These are phyloP conservation scores for Russula sp. DNA, from an alignment of 768 basidiomycete genomes.

Conservation along the genomic window DNA sequence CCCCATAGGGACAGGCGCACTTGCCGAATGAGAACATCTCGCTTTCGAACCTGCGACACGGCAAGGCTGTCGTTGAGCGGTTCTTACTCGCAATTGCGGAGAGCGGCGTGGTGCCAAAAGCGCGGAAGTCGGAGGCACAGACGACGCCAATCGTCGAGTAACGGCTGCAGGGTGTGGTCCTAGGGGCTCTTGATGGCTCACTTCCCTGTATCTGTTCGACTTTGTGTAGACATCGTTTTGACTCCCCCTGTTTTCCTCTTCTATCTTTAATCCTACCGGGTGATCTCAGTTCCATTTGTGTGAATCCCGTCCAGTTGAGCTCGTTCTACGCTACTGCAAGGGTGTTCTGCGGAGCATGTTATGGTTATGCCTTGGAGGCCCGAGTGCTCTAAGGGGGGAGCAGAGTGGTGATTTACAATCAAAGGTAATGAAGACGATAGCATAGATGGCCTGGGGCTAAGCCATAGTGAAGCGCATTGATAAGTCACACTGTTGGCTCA, in stretches of 20 bases:
- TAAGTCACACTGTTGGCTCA: too few species aligned
- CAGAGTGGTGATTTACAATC: too few species aligned
- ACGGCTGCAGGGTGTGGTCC: not conserved
- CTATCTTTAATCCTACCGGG: too few species aligned
- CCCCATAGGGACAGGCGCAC: constrained; percentile 77
- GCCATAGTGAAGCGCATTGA: too few species aligned
- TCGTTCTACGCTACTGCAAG: too few species aligned
- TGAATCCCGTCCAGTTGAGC: too few species aligned
- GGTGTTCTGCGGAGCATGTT: too few species aligned
- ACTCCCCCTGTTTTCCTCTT: not conserved
- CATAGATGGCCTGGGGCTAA: too few species aligned
- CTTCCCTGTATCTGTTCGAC: not conserved
- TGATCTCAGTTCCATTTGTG: too few species aligned
- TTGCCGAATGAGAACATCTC: constrained; percentile 91
- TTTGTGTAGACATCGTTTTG: not conserved
- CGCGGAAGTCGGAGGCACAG: not conserved
- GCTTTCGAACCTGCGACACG: constrained; percentile 69
- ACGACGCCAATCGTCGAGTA: not conserved
- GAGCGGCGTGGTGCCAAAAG: constrained; percentile 3
- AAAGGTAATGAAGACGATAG: too few species aligned
- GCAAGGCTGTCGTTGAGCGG: constrained; percentile 70
- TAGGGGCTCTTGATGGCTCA: not conserved
- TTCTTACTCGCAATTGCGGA: constrained; percentile 55
- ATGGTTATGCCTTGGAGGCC: too few species aligned
- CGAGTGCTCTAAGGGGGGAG: too few species aligned